phyloP scores from a whole-genome alignment of 129 eudicot genomes.

The Deinandra increscens region DNA sequence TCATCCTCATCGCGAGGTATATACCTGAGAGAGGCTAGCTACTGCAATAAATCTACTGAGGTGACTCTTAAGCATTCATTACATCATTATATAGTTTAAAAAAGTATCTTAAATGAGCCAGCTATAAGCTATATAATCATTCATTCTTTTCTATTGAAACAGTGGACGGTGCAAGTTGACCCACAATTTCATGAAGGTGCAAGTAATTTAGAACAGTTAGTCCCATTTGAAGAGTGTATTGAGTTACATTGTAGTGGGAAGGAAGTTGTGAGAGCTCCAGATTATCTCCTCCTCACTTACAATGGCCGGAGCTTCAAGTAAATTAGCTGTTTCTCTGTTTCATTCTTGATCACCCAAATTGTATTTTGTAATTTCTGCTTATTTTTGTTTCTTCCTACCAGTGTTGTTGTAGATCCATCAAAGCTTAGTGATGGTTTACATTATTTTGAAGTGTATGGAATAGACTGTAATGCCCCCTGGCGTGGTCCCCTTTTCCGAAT shows the following conservation, averaged over 20 bases:
- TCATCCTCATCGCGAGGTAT: slow-evolving; percentile 82
- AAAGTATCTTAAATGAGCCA: slow-evolving; percentile 17
- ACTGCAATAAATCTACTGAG: slow-evolving; percentile 71
- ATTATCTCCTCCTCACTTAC: slow-evolving; percentile 83
- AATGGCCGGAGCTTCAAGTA: slow-evolving; percentile 98
- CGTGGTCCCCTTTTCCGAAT: slow-evolving; percentile 98
- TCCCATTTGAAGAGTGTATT: slow-evolving; percentile 92
- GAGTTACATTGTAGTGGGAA: slow-evolving; percentile 73
- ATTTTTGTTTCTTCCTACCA: slow-evolving; percentile 31
- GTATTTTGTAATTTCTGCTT: slow-evolving; percentile 9
- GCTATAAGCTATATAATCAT: neutral
- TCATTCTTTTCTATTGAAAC: slow-evolving; percentile 16
- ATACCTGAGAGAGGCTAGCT: slow-evolving; percentile 81
- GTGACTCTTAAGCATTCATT: slow-evolving; percentile 31
- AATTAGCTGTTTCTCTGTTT: slow-evolving; percentile 32
- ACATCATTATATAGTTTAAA: neutral
- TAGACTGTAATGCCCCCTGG: slow-evolving; percentile 91
- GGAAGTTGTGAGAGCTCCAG: slow-evolving; percentile 80
- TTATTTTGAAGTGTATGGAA: slow-evolving; percentile 81
- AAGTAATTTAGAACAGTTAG: slow-evolving; percentile 85
- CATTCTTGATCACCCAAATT: neutral
- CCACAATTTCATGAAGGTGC: slow-evolving; percentile 96
- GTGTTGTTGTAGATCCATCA: slow-evolving; percentile 90
- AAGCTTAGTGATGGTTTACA: slow-evolving; percentile 79
- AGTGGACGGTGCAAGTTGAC: slow-evolving; percentile 97